These are phyloP conservation scores for Camellia japonica DNA, from an alignment of 148 eudicot genomes.

Conservation along the genomic window DNA sequence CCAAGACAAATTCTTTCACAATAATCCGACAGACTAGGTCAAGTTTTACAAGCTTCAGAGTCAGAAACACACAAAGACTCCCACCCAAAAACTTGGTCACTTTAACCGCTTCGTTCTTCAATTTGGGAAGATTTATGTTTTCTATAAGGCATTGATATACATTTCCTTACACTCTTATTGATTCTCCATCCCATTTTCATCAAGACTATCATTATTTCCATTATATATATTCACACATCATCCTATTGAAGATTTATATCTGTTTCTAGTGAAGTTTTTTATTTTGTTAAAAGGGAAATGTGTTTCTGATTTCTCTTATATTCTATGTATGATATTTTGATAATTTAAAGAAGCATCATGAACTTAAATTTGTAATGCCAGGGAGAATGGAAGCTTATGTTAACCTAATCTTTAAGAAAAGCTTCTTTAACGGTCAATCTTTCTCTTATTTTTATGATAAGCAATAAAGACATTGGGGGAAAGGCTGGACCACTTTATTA, in stretches of 20 bases:
- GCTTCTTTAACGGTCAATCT: slow-evolving; percentile 40
- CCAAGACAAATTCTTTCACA: too few species aligned
- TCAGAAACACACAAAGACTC: too few species aligned
- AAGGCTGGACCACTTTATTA: slow-evolving; percentile 31
- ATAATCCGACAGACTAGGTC: too few species aligned
- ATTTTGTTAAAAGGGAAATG: background rate
- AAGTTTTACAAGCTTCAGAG: too few species aligned
- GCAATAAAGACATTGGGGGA: slow-evolving; percentile 27
- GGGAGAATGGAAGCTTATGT: background rate
- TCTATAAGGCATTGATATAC: background rate
- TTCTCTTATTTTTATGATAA: slow-evolving; percentile 46
- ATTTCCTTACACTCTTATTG: background rate
- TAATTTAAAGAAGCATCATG: slow-evolving; percentile 12
- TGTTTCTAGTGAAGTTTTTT: background rate
- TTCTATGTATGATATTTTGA: background rate
- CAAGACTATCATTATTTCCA: background rate
- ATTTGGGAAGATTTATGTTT: too few species aligned
- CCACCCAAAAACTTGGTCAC: too few species aligned
- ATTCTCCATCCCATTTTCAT: background rate
- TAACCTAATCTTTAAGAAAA: slow-evolving; percentile 33
- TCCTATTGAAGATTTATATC: background rate
- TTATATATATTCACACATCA: background rate
- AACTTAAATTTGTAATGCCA: background rate
- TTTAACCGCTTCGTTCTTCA: too few species aligned
- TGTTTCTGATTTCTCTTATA: background rate